These are phyloP conservation scores for Asterophora lycoperdoides DNA, from an alignment of 768 basidiomycete genomes.

Conservation along the genomic window DNA sequence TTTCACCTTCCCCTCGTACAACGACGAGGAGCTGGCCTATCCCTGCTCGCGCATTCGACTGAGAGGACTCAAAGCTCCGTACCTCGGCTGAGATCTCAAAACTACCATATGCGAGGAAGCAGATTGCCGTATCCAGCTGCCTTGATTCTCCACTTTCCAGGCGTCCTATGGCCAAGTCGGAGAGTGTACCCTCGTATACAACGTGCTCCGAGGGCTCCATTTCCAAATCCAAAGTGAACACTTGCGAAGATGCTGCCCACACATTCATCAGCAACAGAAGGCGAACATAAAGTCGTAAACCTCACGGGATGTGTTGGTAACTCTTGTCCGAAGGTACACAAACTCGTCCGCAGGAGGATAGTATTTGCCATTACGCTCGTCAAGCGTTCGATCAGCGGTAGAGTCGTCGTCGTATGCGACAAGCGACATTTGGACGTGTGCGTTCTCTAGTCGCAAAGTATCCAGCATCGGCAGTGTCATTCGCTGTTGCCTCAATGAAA, in stretches of 20 bases:
- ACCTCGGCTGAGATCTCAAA: slow-evolving; percentile 53
- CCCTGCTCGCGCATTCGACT: slow-evolving; percentile 30
- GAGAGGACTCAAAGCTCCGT: slow-evolving; percentile 27
- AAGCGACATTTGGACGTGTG: slow-evolving; percentile 55
- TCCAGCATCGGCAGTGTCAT: slow-evolving; percentile 80
- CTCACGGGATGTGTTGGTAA: slow-evolving; percentile 71
- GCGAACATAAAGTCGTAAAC: slow-evolving; percentile 7
- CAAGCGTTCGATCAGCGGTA: slow-evolving; percentile 19
- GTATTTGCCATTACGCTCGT: slow-evolving; percentile 38
- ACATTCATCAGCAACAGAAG: background rate
- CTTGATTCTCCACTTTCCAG: slow-evolving; percentile 51
- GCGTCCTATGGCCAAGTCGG: slow-evolving; percentile 60
- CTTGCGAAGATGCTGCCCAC: slow-evolving; percentile 44
- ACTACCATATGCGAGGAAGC: slow-evolving; percentile 68
- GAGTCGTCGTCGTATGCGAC: slow-evolving; percentile 23
- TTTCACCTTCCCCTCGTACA: slow-evolving; percentile 22
- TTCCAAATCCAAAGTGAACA: slow-evolving; percentile 50
- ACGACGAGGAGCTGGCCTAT: slow-evolving; percentile 37
- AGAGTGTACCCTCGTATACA: slow-evolving; percentile 63
- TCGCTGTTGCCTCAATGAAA: slow-evolving; percentile 74
- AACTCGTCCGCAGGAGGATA: slow-evolving; percentile 57
- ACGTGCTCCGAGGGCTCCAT: slow-evolving; percentile 61
- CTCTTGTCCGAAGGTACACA: slow-evolving; percentile 49
- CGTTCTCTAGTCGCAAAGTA: slow-evolving; percentile 63
- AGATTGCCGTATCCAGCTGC: slow-evolving; percentile 53